A percentile compares a stretch with the other conserved stretches of the same genome.
Evolutionary conservation across 352 stramenopile species (phyloP).

Genomic region (Phytophthora constricta): DNA sequence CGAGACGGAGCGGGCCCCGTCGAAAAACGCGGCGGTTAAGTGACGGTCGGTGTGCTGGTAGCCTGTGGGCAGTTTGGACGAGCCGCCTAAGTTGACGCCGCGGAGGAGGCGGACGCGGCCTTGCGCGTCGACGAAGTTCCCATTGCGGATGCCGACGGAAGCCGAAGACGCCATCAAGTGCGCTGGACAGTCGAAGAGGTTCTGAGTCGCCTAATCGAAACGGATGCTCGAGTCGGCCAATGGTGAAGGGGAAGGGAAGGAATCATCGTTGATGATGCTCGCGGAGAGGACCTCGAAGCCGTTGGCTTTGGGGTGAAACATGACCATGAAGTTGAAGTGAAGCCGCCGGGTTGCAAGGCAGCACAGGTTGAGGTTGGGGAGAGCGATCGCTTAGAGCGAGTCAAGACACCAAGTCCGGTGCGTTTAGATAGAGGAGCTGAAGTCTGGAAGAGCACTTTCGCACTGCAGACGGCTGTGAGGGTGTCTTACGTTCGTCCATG

Average conservation of each 20-base stretch:
- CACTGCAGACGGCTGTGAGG: too few relatives aligned
- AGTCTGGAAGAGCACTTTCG: too few relatives aligned
- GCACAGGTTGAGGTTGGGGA: too few relatives aligned
- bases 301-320: too few relatives aligned
- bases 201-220: background rate
- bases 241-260: background rate
- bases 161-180: background rate
- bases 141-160: slow-evolving; percentile 51
- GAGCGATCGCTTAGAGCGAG: too few relatives aligned
- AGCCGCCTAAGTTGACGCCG: slow-evolving; percentile 89
- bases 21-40: slow-evolving; percentile 51
- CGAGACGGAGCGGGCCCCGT: slow-evolving; percentile 53
- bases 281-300: background rate
- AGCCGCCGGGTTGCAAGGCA: too few relatives aligned
- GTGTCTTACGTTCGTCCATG: too few relatives aligned
- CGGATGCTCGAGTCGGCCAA: background rate
- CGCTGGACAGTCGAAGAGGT: background rate
- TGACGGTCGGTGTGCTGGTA: slow-evolving; percentile 59
- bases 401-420: too few relatives aligned
- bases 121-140: slow-evolving; percentile 86
- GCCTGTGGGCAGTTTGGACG: slow-evolving; percentile 83
- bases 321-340: too few relatives aligned
- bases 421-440: too few relatives aligned
- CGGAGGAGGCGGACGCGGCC: slow-evolving; percentile 77
- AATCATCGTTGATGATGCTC: background rate